phyloP scores from a whole-genome alignment of 352 stramenopile genomes.

The Phytophthora pisi region DNA sequence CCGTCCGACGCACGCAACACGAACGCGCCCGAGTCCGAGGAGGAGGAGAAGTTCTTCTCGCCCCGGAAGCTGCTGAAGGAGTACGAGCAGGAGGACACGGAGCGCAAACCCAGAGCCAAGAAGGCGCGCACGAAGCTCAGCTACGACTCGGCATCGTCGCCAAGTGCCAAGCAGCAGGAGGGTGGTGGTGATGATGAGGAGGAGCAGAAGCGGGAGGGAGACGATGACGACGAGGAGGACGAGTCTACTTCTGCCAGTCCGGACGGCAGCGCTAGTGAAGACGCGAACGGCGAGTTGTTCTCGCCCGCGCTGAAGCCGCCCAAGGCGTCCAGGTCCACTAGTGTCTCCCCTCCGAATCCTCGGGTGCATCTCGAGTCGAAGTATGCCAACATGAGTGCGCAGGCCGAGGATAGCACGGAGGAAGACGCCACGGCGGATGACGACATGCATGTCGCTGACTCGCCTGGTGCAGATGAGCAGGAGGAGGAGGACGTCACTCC shows the following conservation, averaged over 20 bases:
- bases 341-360: slow-evolving; percentile 41
- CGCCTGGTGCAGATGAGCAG: slow-evolving; percentile 33
- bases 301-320: slow-evolving; percentile 74
- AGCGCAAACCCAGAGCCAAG: slow-evolving; percentile 24
- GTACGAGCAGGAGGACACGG: slow-evolving; percentile 44
- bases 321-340: slow-evolving; percentile 41
- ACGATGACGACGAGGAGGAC: slow-evolving; percentile 4
- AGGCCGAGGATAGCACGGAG: slow-evolving; percentile 36
- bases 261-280: slow-evolving; percentile 26
- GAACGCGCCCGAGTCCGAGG: slow-evolving; percentile 31
- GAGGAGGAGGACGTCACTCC: slow-evolving; percentile 46
- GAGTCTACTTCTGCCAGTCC: slow-evolving; percentile 14
- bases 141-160: slow-evolving; percentile 26
- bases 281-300: slow-evolving; percentile 67
- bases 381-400: slow-evolving; percentile 22
- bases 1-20: slow-evolving; percentile 9
- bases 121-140: slow-evolving; percentile 33
- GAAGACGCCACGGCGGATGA: slow-evolving; percentile 31
- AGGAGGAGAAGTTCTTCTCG: slow-evolving; percentile 61
- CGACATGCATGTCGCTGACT: slow-evolving; percentile 18
- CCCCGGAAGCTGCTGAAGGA: slow-evolving; percentile 67
- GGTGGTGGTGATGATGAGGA: slow-evolving; percentile 8
- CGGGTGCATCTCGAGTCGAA: slow-evolving; percentile 41
- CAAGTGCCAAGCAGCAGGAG: slow-evolving; percentile 20
- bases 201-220: slow-evolving; percentile 5